A percentile compares a stretch with the other conserved stretches of the same genome.
Evolutionary conservation across 768 basidiomycete species (phyloP).

Genomic region (Mycena indigotica): DNA sequence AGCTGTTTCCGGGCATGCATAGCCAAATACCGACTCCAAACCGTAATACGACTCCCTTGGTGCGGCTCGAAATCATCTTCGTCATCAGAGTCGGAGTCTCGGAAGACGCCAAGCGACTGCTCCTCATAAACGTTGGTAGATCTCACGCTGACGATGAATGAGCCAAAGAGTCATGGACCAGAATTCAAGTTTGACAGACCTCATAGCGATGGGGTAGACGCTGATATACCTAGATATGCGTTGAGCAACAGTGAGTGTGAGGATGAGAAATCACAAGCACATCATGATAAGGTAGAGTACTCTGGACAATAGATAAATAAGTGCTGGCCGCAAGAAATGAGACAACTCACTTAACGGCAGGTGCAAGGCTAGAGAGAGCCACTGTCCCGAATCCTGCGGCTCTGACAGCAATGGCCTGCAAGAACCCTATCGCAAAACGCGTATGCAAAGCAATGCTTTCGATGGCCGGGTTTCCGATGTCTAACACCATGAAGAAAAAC

Average conservation of each 20-base stretch:
- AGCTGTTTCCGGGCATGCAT: slow-evolving; percentile 87
- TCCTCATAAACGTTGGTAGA: slow-evolving; percentile 96
- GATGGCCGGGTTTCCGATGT: slow-evolving; percentile 77
- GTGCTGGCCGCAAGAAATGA: slow-evolving; percentile 8
- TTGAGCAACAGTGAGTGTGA: too few species aligned
- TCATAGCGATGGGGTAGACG: slow-evolving; percentile 81
- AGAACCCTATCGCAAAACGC: slow-evolving; percentile 70
- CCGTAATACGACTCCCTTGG: slow-evolving; percentile 52
- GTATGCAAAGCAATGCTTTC: slow-evolving; percentile 68
- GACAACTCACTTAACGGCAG: slow-evolving; percentile 77
- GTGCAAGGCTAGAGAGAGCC: slow-evolving; percentile 70
- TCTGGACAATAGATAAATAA: slow-evolving; percentile 37
- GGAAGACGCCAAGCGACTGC: slow-evolving; percentile 81
- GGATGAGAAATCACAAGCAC: slow-evolving; percentile 59
- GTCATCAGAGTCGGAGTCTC: slow-evolving; percentile 51
- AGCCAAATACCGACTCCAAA: slow-evolving; percentile 77
- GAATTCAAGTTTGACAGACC: slow-evolving; percentile 46
- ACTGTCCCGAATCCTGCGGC: slow-evolving; percentile 89
- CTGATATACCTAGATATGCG: slow-evolving; percentile 43
- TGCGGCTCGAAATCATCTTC: slow-evolving; percentile 47
- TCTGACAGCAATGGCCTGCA: slow-evolving; percentile 82
- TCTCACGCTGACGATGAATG: slow-evolving; percentile 62
- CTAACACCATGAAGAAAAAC: slow-evolving; percentile 86
- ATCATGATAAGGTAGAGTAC: slow-evolving; percentile 93
- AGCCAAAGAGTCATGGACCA: background rate